These are phyloP conservation scores for Inosperma sp. DNA, from an alignment of 768 basidiomycete genomes.

Conservation along the genomic window DNA sequence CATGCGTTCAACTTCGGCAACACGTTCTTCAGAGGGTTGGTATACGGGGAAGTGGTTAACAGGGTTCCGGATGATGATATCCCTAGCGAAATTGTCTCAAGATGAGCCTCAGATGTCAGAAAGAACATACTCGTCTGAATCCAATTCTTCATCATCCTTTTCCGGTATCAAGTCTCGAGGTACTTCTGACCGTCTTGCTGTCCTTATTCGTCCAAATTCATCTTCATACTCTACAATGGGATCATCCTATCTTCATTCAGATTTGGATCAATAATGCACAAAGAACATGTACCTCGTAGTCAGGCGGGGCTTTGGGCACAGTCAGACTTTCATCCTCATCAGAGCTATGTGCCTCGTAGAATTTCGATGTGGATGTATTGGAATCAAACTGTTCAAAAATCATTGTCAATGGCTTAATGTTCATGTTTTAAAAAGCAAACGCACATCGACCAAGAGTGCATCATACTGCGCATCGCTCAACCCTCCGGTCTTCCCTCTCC, in stretches of 20 bases:
- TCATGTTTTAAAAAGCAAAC: conserved; percentile 22
- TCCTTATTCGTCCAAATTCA: conserved; percentile 78
- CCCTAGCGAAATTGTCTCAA: conserved; percentile 32
- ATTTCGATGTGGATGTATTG: conserved; percentile 29
- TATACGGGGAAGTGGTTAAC: conserved; percentile 85
- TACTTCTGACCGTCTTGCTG: conserved; percentile 66
- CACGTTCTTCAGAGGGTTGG: conserved; percentile 74
- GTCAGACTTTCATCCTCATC: conserved; percentile 75
- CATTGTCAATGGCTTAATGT: background rate
- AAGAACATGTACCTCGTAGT: conserved; percentile 36
- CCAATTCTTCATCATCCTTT: conserved; percentile 41
- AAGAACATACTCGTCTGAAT: conserved; percentile 55
- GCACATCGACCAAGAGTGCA: conserved; percentile 69
- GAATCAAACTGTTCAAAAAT: conserved; percentile 50
- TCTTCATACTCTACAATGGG: conserved; percentile 83
- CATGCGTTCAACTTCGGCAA: conserved; percentile 68
- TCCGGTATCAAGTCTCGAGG: conserved; percentile 58
- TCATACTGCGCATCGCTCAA: conserved; percentile 72
- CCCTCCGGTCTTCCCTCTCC: conserved; percentile 74
- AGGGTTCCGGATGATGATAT: conserved; percentile 67
- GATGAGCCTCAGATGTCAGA: background rate
- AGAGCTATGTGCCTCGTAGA: conserved; percentile 65
- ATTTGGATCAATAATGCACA: background rate
- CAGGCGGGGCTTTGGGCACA: conserved; percentile 44
- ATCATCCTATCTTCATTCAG: conserved; percentile 47